These are phyloP conservation scores for Discostella stelligera DNA, from an alignment of 352 stramenopile species.

Conservation along the genomic window DNA sequence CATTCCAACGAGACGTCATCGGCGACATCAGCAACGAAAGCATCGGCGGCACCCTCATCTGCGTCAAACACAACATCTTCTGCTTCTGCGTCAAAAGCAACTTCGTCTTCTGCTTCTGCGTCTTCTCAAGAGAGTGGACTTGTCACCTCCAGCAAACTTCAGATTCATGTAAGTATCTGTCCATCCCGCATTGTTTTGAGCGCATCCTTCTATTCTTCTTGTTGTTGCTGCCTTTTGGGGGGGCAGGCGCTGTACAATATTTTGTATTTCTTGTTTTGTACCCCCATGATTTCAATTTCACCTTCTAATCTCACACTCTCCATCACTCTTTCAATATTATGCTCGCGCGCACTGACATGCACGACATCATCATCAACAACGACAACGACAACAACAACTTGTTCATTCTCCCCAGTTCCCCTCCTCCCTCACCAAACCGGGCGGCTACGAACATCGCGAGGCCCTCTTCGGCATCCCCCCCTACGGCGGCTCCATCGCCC, in stretches of 20 bases:
- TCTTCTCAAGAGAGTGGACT: background rate
- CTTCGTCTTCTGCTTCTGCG: background rate
- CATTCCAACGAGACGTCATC: background rate
- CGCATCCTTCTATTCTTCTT: no score
- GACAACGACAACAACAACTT: no score
- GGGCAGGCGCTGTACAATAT: no score
- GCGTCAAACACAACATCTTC: background rate
- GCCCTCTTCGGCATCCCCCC: conserved; percentile 94
- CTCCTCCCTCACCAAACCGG: conserved; percentile 54
- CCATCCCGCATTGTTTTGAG: no score
- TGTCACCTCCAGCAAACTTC: conserved; percentile 45
- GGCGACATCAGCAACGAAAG: no score
- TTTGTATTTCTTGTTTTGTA: background rate
- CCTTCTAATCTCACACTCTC: background rate
- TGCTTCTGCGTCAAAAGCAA: background rate
- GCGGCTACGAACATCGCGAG: conserved; percentile 93
- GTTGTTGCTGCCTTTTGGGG: no score
- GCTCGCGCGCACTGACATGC: no score
- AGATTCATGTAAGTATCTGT: conserved; percentile 60
- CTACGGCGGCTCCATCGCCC: conserved; percentile 84
- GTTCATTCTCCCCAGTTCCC: conserved; percentile 54
- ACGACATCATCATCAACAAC: no score
- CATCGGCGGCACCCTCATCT: no score
- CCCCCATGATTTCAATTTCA: background rate
- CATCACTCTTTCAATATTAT: conserved; percentile 1